Evolutionary conservation across 768 basidiomycete genomes (phyloP).

Genomic region (Kwoniella dejecticola): DNA sequence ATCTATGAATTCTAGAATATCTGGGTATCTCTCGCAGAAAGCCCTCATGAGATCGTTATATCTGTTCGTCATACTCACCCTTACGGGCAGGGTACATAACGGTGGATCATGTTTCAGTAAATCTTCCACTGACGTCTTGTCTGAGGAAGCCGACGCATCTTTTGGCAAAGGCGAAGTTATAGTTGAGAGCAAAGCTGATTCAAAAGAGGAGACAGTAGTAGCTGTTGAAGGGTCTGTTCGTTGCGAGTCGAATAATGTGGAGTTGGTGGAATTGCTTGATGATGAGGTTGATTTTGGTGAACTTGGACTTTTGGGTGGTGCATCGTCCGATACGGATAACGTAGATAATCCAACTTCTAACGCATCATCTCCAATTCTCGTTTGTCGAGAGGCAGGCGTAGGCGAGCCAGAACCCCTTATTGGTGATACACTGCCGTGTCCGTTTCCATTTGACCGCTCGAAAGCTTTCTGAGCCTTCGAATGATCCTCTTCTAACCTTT

Average conservation of each 20-base stretch:
- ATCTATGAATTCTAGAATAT: conserved; percentile 40
- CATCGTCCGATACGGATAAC: conserved; percentile 33
- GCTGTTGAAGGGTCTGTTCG: not conserved
- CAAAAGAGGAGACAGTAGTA: conserved; percentile 5
- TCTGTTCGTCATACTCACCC: conserved; percentile 40
- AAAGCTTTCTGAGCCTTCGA: conserved; percentile 35
- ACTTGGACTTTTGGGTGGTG: not conserved
- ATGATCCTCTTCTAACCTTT: conserved; percentile 45
- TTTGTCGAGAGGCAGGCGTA: not conserved
- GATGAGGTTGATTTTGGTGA: conserved; percentile 31
- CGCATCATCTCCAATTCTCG: not conserved
- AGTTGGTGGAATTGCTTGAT: conserved; percentile 21
- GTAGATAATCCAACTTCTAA: conserved; percentile 40
- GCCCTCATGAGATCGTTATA: conserved; percentile 30
- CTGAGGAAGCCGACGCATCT: conserved; percentile 6
- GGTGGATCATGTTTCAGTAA: conserved; percentile 40
- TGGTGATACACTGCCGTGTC: conserved; percentile 23
- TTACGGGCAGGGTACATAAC: conserved; percentile 38
- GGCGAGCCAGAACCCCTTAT: conserved; percentile 5
- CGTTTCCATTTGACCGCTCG: conserved; percentile 1
- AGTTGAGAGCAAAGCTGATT: conserved; percentile 1
- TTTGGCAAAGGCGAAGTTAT: conserved; percentile 16
- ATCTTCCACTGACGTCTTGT: conserved; percentile 25
- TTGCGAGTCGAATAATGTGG: conserved; percentile 18
- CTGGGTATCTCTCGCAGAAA: conserved; percentile 36